Conservation (phyloP, 768 basidiomycete species). For the Psilocybe subaeruginosa region DNA sequence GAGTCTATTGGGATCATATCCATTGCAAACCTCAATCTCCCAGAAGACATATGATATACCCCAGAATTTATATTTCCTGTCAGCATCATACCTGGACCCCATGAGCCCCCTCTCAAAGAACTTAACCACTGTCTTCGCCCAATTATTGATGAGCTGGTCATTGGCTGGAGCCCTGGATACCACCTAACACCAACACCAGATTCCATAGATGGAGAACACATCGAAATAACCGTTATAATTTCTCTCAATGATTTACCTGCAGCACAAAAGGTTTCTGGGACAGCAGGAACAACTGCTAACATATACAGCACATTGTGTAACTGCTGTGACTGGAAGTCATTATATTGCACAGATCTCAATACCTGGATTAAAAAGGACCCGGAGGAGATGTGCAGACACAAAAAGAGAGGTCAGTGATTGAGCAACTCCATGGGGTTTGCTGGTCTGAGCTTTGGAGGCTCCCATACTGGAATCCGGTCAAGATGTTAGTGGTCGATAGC, state of each 20-base stretch:
- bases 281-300: neutral
- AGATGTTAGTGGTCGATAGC: constrained; percentile 16
- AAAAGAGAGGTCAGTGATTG: neutral
- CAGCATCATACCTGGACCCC: constrained; percentile 31
- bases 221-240: constrained; percentile 1
- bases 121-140: constrained; percentile 32
- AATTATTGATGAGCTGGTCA: neutral
- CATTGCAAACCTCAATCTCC: constrained; percentile 12
- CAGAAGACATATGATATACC: constrained; percentile 7
- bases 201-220: constrained; percentile 3
- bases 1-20: constrained; percentile 3
- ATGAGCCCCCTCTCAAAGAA: constrained; percentile 27
- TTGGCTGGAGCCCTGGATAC: constrained; percentile 5
- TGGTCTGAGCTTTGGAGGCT: constrained; percentile 20
- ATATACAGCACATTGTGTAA: constrained; percentile 13
- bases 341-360: neutral
- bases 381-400: neutral
- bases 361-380: neutral
- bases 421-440: constrained; percentile 2
- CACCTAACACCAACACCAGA: constrained; percentile 10
- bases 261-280: constrained; percentile 10
- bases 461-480: constrained; percentile 20
- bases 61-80: constrained; percentile 15
- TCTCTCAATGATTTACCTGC: constrained; percentile 15
- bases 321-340: neutral